Percentiles rank a stretch among this genome's conserved stretches.
phyloP scores from a whole-genome alignment of 768 basidiomycete genomes.

The Pholiota microspora region DNA sequence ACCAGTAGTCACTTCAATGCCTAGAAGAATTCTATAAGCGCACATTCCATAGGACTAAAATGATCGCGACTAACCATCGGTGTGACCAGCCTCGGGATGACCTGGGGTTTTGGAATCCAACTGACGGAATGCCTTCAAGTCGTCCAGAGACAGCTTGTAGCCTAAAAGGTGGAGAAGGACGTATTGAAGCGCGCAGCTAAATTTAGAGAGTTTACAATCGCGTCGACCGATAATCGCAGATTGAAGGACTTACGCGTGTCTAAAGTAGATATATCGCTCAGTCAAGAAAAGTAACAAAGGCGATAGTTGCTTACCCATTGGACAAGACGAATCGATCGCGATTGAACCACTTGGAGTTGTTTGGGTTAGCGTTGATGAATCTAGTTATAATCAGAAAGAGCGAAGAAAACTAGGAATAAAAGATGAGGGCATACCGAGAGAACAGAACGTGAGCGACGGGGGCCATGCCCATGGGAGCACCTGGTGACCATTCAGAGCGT shows the following conservation, averaged over 20 bases:
- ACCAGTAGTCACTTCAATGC: slow-evolving; percentile 91
- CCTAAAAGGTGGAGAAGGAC: slow-evolving; percentile 88
- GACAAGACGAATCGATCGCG: slow-evolving; percentile 97
- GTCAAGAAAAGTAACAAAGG: neutral
- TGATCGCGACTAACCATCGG: slow-evolving; percentile 34
- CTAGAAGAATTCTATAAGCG: slow-evolving; percentile 26
- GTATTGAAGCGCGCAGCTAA: slow-evolving; percentile 91
- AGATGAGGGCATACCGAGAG: slow-evolving; percentile 48
- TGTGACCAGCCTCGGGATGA: slow-evolving; percentile 78
- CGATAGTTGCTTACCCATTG: slow-evolving; percentile 68
- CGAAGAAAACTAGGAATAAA: slow-evolving; percentile 1
- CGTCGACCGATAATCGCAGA: neutral
- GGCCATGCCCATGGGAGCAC: slow-evolving; percentile 94
- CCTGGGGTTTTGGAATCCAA: slow-evolving; percentile 88
- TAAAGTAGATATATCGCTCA: slow-evolving; percentile 26
- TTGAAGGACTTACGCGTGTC: slow-evolving; percentile 65
- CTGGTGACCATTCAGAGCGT: slow-evolving; percentile 33
- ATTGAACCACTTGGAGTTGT: slow-evolving; percentile 91
- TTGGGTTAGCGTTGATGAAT: slow-evolving; percentile 87
- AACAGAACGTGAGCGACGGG: slow-evolving; percentile 81
- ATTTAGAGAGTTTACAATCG: slow-evolving; percentile 9
- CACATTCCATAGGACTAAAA: neutral
- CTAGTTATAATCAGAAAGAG: slow-evolving; percentile 31
- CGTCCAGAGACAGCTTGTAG: slow-evolving; percentile 89
- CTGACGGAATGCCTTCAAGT: slow-evolving; percentile 92